These are phyloP conservation scores for Chloromonas sp. DNA, from an alignment of 163 green algal genomes.

Conservation along the genomic window DNA sequence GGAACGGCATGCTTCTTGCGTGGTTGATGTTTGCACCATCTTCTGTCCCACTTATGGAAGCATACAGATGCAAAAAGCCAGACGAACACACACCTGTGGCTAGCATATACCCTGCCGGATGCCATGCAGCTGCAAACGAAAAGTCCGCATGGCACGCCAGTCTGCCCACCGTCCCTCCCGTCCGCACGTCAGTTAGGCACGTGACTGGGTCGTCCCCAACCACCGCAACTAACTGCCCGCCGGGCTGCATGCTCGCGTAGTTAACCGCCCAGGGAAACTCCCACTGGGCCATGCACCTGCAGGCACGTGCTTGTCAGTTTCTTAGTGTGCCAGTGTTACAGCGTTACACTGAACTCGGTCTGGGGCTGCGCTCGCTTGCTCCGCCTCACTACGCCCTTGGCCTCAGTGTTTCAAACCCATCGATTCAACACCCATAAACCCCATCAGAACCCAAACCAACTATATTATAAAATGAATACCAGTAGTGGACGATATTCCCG, in stretches of 20 bases:
- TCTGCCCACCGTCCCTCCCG: constrained; percentile 27
- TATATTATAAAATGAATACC: too few relatives aligned
- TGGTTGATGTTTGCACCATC: not conserved
- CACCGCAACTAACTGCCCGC: constrained; percentile 54
- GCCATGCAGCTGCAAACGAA: constrained; percentile 88
- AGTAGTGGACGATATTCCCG: too few relatives aligned
- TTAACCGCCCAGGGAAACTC: constrained; percentile 82
- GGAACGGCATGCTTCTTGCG: not conserved
- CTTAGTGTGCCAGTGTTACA: too few relatives aligned
- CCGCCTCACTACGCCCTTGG: too few relatives aligned
- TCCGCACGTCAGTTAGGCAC: constrained; percentile 61
- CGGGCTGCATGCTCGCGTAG: constrained; percentile 53
- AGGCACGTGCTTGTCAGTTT: not conserved
- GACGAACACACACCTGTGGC: constrained; percentile 49
- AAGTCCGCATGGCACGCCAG: constrained; percentile 84
- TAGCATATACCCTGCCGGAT: constrained; percentile 73
- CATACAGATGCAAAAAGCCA: too few relatives aligned
- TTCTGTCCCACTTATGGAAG: not conserved
- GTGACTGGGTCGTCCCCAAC: constrained; percentile 73
- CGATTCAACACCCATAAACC: too few relatives aligned
- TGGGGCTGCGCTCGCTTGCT: too few relatives aligned
- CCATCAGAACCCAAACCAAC: too few relatives aligned
- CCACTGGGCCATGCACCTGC: constrained; percentile 31
- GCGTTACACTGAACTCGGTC: too few relatives aligned
- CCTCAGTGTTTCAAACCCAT: too few relatives aligned